Evolutionary conservation across 345 rosid genomes (phyloP), one percentile per base, ranked within the genome.

Genomic region (Odontarrhena argentea): DNA sequence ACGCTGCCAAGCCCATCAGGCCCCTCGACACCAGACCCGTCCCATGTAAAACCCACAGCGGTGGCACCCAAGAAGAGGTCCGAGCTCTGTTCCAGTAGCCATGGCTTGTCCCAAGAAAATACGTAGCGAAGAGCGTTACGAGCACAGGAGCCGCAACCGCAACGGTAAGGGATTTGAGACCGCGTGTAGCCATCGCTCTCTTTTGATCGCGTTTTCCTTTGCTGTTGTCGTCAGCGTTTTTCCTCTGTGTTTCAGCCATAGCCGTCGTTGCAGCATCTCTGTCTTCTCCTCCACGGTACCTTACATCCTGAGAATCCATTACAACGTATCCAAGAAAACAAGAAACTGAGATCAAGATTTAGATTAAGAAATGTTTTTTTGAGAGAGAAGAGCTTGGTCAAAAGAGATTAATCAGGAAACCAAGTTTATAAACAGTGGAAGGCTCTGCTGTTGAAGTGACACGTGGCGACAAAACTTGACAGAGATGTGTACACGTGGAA

Each of bases 1-100:
- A 93, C 14, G 96, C 82, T 14, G 98, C 86, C 15, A 90, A 80
- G 2, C 89, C 87, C 88, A 84, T 86, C 69, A 93, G 37, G 78
- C 84, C 54, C 53, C 79, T 79, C 9, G 86, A 81, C 7, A 55
- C 72, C 60, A 87, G 1, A 67, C 86, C 76, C 9, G 83, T 44
- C 30, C 69, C 50, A 68, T 90, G 92, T 8, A 90, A 52, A 42
- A 84, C 55, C 97, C 94, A 90, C 28, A 72, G 28, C 32, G 93
- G 82, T 13, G 94, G 92, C 73, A 82, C 74, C 89, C 89, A 79
- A 47, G 83, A 67, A 3, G 71, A 46, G 3, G 86, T 81, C 37
- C 61, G 75, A 0, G 81, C 43, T 9, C 64, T 60, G 14, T 6
- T 18, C 36, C 74, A 56, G 67, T 69, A 60, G 68, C 67, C 67